Conservation (phyloP, 768 basidiomycete species). For the Piloderma croceum region DNA sequence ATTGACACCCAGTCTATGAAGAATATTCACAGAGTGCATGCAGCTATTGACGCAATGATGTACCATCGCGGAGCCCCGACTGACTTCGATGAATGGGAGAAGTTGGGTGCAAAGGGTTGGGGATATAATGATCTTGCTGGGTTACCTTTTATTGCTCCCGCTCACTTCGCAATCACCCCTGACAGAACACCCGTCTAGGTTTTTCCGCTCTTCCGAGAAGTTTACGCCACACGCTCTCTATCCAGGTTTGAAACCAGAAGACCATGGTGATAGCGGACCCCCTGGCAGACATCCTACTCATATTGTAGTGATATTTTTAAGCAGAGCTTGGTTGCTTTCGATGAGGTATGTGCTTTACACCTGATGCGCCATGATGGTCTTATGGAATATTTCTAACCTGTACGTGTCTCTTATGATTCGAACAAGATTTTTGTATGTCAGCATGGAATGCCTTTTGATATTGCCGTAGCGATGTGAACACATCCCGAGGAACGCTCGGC, state of each 20-base stretch:
- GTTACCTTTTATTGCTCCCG: neutral
- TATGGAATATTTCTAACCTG: too few species aligned
- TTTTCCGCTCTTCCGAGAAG: neutral
- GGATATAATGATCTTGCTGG: slow-evolving; percentile 2
- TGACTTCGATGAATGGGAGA: slow-evolving; percentile 12
- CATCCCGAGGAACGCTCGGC: slow-evolving; percentile 1
- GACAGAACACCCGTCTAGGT: neutral
- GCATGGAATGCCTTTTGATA: too few species aligned
- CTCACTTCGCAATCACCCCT: neutral
- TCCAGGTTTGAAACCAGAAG: neutral
- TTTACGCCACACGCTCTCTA: neutral
- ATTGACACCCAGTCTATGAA: too few species aligned
- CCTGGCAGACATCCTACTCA: neutral
- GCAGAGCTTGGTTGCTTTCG: neutral
- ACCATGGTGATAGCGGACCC: neutral
- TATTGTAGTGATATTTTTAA: neutral
- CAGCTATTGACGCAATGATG: slow-evolving; percentile 7
- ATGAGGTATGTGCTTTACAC: too few species aligned
- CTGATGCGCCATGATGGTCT: too few species aligned
- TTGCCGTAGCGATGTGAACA: slow-evolving; percentile 7
- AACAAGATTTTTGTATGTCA: too few species aligned
- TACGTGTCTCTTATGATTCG: too few species aligned
- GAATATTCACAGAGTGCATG: too few species aligned
- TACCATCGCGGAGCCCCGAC: slow-evolving; percentile 8
- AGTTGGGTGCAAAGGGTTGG: slow-evolving; percentile 4